Conservation (phyloP, 768 basidiomycete species). For the Cubamyces sp. region DNA sequence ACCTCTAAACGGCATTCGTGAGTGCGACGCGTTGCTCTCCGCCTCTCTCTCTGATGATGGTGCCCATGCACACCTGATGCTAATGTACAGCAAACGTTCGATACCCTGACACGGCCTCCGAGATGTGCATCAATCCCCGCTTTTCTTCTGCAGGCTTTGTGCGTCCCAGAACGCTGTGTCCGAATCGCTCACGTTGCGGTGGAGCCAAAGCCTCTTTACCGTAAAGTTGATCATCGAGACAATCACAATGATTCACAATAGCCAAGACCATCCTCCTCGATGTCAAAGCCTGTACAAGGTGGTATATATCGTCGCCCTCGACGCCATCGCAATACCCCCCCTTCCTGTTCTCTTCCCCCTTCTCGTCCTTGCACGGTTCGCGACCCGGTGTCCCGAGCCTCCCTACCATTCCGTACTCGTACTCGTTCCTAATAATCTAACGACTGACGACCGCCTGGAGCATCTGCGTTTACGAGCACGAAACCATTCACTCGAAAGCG, state of each 20-base stretch:
- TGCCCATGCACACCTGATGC: slow-evolving; percentile 2
- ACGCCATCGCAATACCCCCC: background rate
- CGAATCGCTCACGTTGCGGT: no score
- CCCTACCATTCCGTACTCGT: background rate
- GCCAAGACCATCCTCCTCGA: background rate
- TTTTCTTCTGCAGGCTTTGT: no score
- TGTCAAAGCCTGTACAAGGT: no score
- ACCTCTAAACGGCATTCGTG: background rate
- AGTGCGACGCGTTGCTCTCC: background rate
- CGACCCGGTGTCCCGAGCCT: slow-evolving; percentile 21
- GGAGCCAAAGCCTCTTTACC: no score
- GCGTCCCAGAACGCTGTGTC: no score
- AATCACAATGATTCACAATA: background rate
- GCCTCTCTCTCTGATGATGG: background rate
- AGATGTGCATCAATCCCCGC: no score
- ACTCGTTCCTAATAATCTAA: background rate
- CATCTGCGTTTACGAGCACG: background rate
- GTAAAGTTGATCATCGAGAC: no score
- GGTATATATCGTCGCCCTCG: slow-evolving; percentile 3
- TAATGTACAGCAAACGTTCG: background rate
- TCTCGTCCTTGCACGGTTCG: slow-evolving; percentile 11
- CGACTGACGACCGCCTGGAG: background rate
- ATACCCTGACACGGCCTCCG: no score
- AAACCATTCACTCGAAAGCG: no score
- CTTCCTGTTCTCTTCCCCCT: background rate